Evolutionary conservation across 108 stramenopile species (phyloP).

Genomic region (Cylindrotheca closterium): DNA sequence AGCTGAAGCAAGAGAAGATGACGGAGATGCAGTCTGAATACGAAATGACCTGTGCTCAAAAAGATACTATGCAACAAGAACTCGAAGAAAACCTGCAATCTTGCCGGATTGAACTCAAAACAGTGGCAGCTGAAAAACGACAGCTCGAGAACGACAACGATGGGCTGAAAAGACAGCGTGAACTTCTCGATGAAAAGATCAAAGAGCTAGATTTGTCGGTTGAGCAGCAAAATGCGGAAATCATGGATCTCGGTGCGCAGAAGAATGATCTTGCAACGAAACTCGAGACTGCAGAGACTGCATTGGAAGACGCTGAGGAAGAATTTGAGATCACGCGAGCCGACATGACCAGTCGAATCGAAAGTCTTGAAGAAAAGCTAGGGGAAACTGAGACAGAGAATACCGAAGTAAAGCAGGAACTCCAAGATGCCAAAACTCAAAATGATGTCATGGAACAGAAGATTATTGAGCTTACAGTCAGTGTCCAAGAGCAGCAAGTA

Average conservation of each 20-base stretch:
- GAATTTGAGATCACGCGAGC: slow-evolving; percentile 9
- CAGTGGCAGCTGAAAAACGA: slow-evolving; percentile 3
- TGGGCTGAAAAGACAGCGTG: slow-evolving; percentile 8
- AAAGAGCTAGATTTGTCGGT: neutral
- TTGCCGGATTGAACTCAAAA: neutral
- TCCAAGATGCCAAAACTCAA: slow-evolving; percentile 11
- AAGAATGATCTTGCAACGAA: neutral
- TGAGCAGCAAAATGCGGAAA: neutral
- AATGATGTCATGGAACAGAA: neutral
- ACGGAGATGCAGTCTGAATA: too few species aligned
- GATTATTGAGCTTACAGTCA: slow-evolving; percentile 1
- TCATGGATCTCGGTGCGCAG: slow-evolving; percentile 2
- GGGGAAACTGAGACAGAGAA: slow-evolving; percentile 14
- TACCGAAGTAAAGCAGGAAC: neutral
- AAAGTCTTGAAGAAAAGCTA: neutral
- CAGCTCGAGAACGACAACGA: neutral
- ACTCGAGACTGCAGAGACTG: neutral
- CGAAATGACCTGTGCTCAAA: too few species aligned
- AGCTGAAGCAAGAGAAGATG: too few species aligned
- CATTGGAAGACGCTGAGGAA: neutral
- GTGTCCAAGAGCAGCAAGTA: neutral
- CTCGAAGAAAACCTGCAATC: neutral
- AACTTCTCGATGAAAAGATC: slow-evolving; percentile 2
- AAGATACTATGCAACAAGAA: neutral
- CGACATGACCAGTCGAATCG: too few species aligned